Conservation (phyloP, 2,329 filamentous ascomycete genomes). For the Colletotrichum eleusines region DNA sequence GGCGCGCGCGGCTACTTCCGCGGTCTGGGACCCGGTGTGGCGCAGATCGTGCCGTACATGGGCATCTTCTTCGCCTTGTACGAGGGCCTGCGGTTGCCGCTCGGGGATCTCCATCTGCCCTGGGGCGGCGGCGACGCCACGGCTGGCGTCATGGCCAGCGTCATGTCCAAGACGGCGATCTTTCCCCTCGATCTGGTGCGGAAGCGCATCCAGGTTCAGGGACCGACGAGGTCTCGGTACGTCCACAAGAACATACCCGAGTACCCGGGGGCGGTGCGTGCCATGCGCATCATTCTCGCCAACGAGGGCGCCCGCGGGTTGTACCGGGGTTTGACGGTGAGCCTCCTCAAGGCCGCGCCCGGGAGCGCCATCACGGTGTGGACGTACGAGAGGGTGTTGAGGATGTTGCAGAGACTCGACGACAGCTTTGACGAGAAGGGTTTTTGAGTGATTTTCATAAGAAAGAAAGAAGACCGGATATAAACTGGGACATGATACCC, state of each 20-base stretch:
- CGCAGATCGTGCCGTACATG: constrained; percentile 96
- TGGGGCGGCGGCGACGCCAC: constrained; percentile 86
- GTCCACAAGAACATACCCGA: constrained; percentile 89
- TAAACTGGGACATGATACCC: constrained; percentile 42
- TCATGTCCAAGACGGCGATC: constrained; percentile 87
- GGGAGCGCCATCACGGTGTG: constrained; percentile 93
- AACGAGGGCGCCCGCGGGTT: constrained; percentile 83
- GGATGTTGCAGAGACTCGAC: constrained; percentile 62
- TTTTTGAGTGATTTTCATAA: neutral
- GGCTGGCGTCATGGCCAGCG: constrained; percentile 82
- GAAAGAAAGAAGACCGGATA: neutral
- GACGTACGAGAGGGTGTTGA: constrained; percentile 87
- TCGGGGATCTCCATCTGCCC: constrained; percentile 68
- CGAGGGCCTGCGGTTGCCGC: constrained; percentile 76
- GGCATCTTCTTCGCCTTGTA: constrained; percentile 94
- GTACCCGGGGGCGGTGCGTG: constrained; percentile 76
- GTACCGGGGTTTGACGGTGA: constrained; percentile 90
- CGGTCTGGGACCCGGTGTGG: constrained; percentile 83
- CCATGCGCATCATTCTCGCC: constrained; percentile 75
- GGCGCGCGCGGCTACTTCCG: constrained; percentile 87
- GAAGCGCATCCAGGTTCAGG: constrained; percentile 95
- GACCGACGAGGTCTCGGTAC: constrained; percentile 83
- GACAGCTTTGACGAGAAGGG: constrained; percentile 44
- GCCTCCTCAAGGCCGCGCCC: constrained; percentile 93
- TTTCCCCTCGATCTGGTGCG: constrained; percentile 94